Percentiles rank a stretch among this genome's conserved stretches.
Evolutionary conservation across 225 moss, liverwort and hornwort genomes (phyloP).

Genomic region (Antitrichia curtipendula): DNA sequence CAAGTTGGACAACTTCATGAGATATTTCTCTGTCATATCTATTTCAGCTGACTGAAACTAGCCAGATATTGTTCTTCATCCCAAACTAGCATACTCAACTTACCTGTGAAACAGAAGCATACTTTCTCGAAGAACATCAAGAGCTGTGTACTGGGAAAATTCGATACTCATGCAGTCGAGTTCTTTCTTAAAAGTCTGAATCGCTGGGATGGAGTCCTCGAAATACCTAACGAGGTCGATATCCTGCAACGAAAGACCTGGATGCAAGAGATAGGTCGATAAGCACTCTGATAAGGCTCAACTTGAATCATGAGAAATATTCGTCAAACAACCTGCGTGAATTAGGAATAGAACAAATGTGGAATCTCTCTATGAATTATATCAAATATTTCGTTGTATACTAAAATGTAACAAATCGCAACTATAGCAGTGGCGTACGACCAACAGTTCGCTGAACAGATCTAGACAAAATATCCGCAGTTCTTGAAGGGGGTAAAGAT

Average conservation of each 20-base stretch:
- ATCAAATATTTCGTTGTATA: not conserved
- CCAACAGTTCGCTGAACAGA: slow-evolving; percentile 25
- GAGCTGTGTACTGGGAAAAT: slow-evolving; percentile 3
- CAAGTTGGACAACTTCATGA: not conserved
- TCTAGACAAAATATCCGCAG: slow-evolving; percentile 11
- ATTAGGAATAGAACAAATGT: not conserved
- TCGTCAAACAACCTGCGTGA: not conserved
- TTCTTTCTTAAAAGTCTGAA: slow-evolving; percentile 13
- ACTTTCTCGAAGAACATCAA: slow-evolving; percentile 22
- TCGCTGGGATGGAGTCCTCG: not conserved
- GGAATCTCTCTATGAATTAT: not conserved
- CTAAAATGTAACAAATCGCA: not conserved
- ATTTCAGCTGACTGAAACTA: not conserved
- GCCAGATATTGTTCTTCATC: not conserved
- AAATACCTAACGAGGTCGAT: slow-evolving; percentile 13
- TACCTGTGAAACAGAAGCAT: slow-evolving; percentile 32
- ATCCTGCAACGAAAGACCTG: slow-evolving; percentile 8
- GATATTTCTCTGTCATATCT: not conserved
- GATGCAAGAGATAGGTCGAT: not conserved
- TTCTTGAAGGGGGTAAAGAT: slow-evolving; percentile 1
- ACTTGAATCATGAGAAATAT: not conserved
- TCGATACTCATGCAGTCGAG: slow-evolving; percentile 7
- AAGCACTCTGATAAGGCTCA: not conserved
- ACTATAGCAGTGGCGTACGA: not conserved
- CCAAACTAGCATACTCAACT: not conserved